phyloP scores from a whole-genome alignment of 768 basidiomycete genomes.

The Lactarius deliciosus region DNA sequence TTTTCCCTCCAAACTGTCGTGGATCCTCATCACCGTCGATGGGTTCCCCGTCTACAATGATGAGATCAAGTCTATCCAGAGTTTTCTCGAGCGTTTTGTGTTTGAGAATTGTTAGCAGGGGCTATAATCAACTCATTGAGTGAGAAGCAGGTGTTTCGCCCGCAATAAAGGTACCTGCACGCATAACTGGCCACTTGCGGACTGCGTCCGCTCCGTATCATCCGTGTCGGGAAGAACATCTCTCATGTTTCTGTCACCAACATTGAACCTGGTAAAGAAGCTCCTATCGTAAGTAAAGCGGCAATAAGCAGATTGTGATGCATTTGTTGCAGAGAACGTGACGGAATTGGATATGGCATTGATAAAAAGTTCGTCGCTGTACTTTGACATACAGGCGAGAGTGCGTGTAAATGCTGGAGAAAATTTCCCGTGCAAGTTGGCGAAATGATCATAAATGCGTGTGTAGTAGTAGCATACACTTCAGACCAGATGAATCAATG shows the following conservation, averaged over 20 bases:
- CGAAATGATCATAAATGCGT: constrained; percentile 10
- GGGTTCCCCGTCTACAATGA: constrained; percentile 56
- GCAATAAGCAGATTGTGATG: constrained; percentile 79
- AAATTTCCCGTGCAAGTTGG: background rate
- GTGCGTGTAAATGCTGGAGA: constrained; percentile 71
- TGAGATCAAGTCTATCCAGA: constrained; percentile 74
- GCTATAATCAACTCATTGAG: constrained; percentile 40
- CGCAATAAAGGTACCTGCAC: constrained; percentile 52
- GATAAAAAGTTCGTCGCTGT: constrained; percentile 77
- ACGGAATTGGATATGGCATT: constrained; percentile 61
- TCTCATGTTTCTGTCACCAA: constrained; percentile 36
- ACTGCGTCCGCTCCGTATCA: constrained; percentile 41
- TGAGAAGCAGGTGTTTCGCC: constrained; percentile 4
- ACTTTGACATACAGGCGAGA: constrained; percentile 73
- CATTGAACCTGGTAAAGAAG: constrained; percentile 69
- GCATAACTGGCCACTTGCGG: constrained; percentile 63
- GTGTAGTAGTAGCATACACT: constrained; percentile 39
- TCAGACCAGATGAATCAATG: constrained; percentile 56
- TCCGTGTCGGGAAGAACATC: constrained; percentile 29
- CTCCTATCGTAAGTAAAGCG: constrained; percentile 66
- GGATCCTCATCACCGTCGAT: constrained; percentile 44
- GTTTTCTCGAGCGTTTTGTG: constrained; percentile 74
- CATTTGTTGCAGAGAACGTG: constrained; percentile 72
- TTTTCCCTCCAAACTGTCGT: constrained; percentile 67
- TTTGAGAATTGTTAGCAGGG: constrained; percentile 69